Base-by-base conservation (phyloP, 371 early-diverging fungal species). In the Capniomyces stellatus region DNA sequence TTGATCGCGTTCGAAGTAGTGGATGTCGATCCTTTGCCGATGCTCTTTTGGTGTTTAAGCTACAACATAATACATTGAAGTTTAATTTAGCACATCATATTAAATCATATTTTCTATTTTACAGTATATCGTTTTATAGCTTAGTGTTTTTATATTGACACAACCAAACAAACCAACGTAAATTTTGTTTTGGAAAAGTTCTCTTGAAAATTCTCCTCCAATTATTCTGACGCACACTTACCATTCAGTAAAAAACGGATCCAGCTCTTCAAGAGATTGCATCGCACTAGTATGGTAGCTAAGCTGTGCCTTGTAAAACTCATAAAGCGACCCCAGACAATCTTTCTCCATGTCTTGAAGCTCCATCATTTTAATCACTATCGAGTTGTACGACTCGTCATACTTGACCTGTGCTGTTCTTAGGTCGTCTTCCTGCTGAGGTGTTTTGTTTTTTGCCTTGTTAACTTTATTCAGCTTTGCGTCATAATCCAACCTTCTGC, bases 401-500 rank as follows among this genome's bases (percentile, higher is more conserved):
- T 92, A 94, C 62, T 91, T 92, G 18, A 77, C 64, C 61, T 87
- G 89, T 2, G 92, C 81, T 0, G 83, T 79, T 42, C 88, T 79
- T 64, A 85, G 72, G 46, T 92, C 93, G 56, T 94, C 91, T 58
- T 90, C 93, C 53, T 87, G 71, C 41, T 83, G 81, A 4, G 88
- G 82, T 41, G 81, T 85, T 58, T 92, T 91, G 68, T 89, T 92
- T 64, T 89, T 89, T 24, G 79, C 74, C 59, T 85, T 87, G 58
- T 87, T 83, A 21, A 87, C 75, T 57, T 85, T 82, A 67, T 75
- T 77, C 24, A 83, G 64, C 66, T 92, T 93, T 41, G 89, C 78
- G 64, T 96, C 95, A 62, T 86, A 92, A 57, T 96, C 93, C 51
- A 85, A 66, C 52, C 94, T 76, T 30, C 93, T 75, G 52, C 82